Evolutionary conservation across 768 basidiomycete genomes (phyloP).

Genomic region (Naganishia randhawae): DNA sequence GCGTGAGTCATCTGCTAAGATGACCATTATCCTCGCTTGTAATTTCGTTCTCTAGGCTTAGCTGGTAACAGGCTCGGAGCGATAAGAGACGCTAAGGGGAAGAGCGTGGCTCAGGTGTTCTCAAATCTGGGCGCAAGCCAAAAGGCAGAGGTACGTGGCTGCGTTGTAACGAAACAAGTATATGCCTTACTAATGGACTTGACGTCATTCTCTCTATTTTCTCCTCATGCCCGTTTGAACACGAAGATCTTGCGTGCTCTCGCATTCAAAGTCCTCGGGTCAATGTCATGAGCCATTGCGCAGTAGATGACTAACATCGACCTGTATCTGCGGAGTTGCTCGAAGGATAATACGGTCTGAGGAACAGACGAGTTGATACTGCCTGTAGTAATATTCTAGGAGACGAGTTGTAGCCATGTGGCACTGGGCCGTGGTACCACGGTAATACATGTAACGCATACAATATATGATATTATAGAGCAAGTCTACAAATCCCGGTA

Average conservation of each 20-base stretch:
- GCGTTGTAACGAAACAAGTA: background rate
- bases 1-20: background rate
- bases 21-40: background rate
- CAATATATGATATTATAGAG: slow-evolving; percentile 4
- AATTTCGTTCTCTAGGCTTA: slow-evolving; percentile 44
- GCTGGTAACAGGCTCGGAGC: slow-evolving; percentile 89
- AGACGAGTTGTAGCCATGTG: background rate
- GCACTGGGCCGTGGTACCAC: background rate
- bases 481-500: no score
- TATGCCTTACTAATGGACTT: no score
- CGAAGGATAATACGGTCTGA: no score
- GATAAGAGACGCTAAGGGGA: slow-evolving; percentile 85
- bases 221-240: no score
- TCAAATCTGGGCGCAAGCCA: slow-evolving; percentile 67
- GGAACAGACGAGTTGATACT: background rate
- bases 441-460: no score
- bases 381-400: background rate
- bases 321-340: background rate
- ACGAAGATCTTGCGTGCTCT: slow-evolving; percentile 80
- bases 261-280: slow-evolving; percentile 74
- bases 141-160: slow-evolving; percentile 72
- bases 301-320: background rate
- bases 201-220: no score
- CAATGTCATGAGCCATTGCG: slow-evolving; percentile 3
- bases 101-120: slow-evolving; percentile 87